Evolutionary conservation across 495 filamentous ascomycete species (phyloP), one percentile per base, ranked within the genome.

Genomic region (Daldinia loculata): DNA sequence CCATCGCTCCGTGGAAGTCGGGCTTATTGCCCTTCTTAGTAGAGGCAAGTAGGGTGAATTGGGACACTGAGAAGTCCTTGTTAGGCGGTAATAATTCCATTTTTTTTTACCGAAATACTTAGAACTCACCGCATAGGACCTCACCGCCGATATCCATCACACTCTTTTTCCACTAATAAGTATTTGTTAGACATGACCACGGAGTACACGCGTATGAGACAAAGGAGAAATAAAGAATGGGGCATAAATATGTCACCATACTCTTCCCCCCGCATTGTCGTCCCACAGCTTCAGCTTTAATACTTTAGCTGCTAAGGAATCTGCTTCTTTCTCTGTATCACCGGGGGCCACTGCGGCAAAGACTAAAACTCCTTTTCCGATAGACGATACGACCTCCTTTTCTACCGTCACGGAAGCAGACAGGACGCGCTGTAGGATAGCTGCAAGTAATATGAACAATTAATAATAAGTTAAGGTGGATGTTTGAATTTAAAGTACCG

Each of bases 321-420:
- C 92, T 12, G 90, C 90, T 74, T 98, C 95, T 76, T 93, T 97
- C 63, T 89, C 86, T 1, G 92, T 97, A 76, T 99, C 96, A 59
- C 93, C 92, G 26, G 93, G 92, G 17, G 92, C 92, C 19, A 99
- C 88, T 30, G 94, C 96, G 27, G 94, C 94, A 73, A 99, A 90
- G 15, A 98, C 93, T 2, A 99, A 84, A 43, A 99, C 83, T 30
- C 96, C 96, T 76, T 90, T 92, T 43, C 92, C 92, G 72, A 99
- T 98, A 1, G 89, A 89, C 1, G 96, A 98, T 7, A 99, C 88
- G 34, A 97, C 78, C 74, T 96, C 84, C 64, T 91, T 89, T 76
- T 98, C 94, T n/a, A 99, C 93, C 9, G 93, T 96, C 75, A 99
- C 96, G n/a, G 96, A 97, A 61, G 96, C 96, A 19, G 95, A 98